Conservation (phyloP, 2,329 filamentous ascomycete species). For the Dothistroma pini region DNA sequence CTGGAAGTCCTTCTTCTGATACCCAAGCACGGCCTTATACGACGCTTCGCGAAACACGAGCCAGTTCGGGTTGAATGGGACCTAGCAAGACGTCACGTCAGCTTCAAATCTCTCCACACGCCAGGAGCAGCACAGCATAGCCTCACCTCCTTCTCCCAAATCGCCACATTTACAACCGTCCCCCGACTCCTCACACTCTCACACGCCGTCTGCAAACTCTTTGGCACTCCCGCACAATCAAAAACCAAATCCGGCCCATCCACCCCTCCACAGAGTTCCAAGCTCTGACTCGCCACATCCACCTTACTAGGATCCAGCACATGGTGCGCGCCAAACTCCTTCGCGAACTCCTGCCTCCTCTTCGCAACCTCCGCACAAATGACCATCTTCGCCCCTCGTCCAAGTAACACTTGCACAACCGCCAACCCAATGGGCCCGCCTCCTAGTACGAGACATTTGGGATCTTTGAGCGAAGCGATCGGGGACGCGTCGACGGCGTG, state of each 20-base stretch:
- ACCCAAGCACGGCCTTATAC: constrained; percentile 50
- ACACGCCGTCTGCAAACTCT: constrained; percentile 42
- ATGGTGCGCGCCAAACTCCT: constrained; percentile 54
- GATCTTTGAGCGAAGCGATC: constrained; percentile 39
- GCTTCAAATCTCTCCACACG: not conserved
- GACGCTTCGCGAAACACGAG: constrained; percentile 53
- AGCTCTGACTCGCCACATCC: constrained; percentile 46
- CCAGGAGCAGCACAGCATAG: no score
- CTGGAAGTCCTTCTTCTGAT: constrained; percentile 53
- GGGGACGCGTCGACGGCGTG: constrained; percentile 55
- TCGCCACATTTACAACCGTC: constrained; percentile 61
- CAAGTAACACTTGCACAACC: constrained; percentile 56
- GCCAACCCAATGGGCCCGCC: constrained; percentile 60
- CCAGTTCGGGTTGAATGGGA: constrained; percentile 53
- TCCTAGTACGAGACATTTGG: constrained; percentile 55
- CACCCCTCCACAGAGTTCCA: constrained; percentile 45
- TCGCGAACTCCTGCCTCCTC: constrained; percentile 50
- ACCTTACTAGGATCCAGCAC: constrained; percentile 52
- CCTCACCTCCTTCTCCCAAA: constrained; percentile 53
- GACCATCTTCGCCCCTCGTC: constrained; percentile 52
- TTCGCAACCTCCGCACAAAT: constrained; percentile 56
- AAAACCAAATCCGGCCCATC: constrained; percentile 58
- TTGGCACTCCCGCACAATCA: constrained; percentile 60
- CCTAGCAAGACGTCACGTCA: not conserved
- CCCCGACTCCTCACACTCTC: constrained; percentile 52